Evolutionary conservation across 768 basidiomycete genomes (phyloP), one percentile per base, ranked within the genome.

Genomic region (Asterophora lycoperdoides): DNA sequence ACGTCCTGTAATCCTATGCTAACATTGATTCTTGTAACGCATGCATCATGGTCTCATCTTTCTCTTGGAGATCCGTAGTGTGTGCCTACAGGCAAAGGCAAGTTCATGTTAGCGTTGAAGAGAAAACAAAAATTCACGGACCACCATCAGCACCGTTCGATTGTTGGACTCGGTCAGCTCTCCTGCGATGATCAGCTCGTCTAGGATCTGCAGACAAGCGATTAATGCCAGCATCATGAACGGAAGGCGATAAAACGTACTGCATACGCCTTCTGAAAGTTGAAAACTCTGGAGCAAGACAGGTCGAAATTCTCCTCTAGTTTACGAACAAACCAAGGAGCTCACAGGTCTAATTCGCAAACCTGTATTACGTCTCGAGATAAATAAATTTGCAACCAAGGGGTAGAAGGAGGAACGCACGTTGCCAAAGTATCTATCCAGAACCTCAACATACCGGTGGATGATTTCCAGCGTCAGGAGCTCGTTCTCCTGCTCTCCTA

Each of bases 251-350:
- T n/a, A 17, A 33, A n/a, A 64, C 67, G 26, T 15, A 89, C 93
- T 4, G 89, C 83, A 64, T 93, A 96, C 1, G 94, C 95, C 65
- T 93, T 90, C 64, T 97, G 89, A 64, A 97, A 97, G 71, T 96
- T 96, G 79, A 96, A 98, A 57, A 97, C 95, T 45, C 91, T 93
- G 56, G 15, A 34, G 33, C 4, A 8, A 7, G 3, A 37, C 41
- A 15, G 37, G 49, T 46, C 49, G 46, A 18, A 18, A 23, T 23
- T 23, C 23, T 3, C 23, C 23, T 23, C 23, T n/a, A 17, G 14
- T 17, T 34, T 11, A 5, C 9, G 0, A 6, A 19, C 15, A 23
- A 44, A 13, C 48, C 36, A 33, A 19, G 19, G 18, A 37, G 55
- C 82, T 64, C 62, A 93, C 91, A 98, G 72, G 67, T 97, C 95